Percentiles rank a stretch among this genome's conserved stretches.
These are phyloP conservation scores for Fusarium acutatum DNA, from an alignment of 2,329 filamentous ascomycete species.

Conservation along the genomic window DNA sequence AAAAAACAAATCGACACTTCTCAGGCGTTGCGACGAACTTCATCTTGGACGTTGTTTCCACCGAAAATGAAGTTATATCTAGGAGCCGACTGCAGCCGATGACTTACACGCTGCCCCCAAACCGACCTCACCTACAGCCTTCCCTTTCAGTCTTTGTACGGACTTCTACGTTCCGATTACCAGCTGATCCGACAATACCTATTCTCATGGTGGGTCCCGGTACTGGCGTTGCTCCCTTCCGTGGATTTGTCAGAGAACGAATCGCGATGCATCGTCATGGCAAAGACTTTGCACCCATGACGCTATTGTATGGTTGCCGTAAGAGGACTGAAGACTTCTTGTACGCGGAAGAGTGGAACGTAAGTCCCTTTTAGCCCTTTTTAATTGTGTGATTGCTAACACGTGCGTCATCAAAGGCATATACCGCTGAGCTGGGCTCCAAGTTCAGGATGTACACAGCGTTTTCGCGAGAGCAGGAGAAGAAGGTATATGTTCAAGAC, in stretches of 20 bases:
- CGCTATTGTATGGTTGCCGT: rapidly evolving
- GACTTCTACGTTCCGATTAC: not conserved
- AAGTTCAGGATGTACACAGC: not conserved
- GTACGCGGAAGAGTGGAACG: rapidly evolving
- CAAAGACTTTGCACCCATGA: not conserved
- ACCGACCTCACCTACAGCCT: not conserved
- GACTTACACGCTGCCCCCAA: rapidly evolving
- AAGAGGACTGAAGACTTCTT: not conserved
- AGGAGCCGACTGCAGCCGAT: not conserved
- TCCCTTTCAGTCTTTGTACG: not conserved
- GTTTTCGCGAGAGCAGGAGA: rapidly evolving
- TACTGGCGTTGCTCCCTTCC: not conserved
- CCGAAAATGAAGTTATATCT: not conserved
- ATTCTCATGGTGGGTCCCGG: not conserved
- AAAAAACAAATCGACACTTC: rapidly evolving
- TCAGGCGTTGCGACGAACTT: not conserved
- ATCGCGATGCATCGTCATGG: not conserved
- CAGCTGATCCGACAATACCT: not conserved
- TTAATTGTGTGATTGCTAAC: rapidly evolving
- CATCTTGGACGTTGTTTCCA: not conserved
- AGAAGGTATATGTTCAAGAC: not conserved
- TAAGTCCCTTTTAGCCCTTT: rapidly evolving
- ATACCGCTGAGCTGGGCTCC: not conserved
- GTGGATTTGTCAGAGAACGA: not conserved
- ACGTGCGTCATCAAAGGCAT: rapidly evolving